Evolutionary conservation across 306 rosid species (phyloP).

Genomic region (Acacia acuminata): DNA sequence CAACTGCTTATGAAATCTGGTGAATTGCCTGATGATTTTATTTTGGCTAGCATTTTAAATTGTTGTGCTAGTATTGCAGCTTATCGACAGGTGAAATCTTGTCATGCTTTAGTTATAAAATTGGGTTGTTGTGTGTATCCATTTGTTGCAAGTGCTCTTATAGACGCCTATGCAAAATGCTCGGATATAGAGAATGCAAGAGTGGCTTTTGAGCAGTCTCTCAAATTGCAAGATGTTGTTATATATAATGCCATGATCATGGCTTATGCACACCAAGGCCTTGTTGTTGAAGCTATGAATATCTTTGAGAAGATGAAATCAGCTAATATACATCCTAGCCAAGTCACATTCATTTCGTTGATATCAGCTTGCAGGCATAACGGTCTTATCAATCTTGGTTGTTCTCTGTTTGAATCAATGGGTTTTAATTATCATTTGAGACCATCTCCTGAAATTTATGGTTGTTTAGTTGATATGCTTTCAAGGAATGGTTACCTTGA

Average conservation of each 20-base stretch:
- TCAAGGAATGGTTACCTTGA: conserved; percentile 54
- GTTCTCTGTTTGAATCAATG: conserved; percentile 42
- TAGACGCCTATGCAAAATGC: conserved; percentile 66
- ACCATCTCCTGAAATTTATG: conserved; percentile 47
- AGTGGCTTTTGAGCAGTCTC: conserved; percentile 36
- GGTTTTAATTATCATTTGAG: conserved; percentile 34
- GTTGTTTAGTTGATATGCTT: conserved; percentile 61
- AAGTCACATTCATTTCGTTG: conserved; percentile 54
- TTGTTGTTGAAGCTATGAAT: conserved; percentile 41
- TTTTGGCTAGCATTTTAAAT: conserved; percentile 54
- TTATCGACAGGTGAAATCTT: conserved; percentile 40
- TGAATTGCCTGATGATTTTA: conserved; percentile 52
- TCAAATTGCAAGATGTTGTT: conserved; percentile 42
- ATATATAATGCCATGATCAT: conserved; percentile 55
- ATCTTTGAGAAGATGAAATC: conserved; percentile 48
- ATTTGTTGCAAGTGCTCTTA: conserved; percentile 55
- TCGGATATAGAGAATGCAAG: conserved; percentile 50
- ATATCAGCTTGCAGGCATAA: conserved; percentile 58
- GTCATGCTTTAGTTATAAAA: conserved; percentile 47
- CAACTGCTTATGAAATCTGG: conserved; percentile 42
- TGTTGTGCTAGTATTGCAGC: conserved; percentile 47
- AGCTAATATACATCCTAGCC: conserved; percentile 47
- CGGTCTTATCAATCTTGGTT: conserved; percentile 52
- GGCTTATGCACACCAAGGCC: conserved; percentile 61
- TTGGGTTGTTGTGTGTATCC: conserved; percentile 48